Conservation (phyloP, 2,329 filamentous ascomycete genomes). For the Xylariaceae sp. region DNA sequence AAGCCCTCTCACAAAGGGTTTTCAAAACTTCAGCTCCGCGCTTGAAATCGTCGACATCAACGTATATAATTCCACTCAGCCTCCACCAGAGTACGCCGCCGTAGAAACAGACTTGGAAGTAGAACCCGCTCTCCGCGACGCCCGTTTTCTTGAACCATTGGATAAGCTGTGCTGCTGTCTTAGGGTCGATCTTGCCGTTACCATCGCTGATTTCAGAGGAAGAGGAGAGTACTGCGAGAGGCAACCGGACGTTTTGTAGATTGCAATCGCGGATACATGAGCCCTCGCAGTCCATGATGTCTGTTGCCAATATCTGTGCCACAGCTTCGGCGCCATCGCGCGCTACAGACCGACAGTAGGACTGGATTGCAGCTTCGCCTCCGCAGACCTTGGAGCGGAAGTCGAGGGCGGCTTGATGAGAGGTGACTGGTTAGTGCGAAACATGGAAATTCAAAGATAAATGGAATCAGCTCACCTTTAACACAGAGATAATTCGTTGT, state of each 20-base stretch:
- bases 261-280: conserved; percentile 42
- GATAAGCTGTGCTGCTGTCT: conserved; percentile 32
- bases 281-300: conserved; percentile 50
- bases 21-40: conserved; percentile 23
- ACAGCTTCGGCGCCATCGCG: conserved; percentile 47
- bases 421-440: background rate
- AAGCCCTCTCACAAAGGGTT: conserved; percentile 39
- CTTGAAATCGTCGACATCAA: conserved; percentile 58
- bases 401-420: conserved; percentile 46
- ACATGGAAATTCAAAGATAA: background rate
- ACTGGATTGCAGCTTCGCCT: conserved; percentile 54
- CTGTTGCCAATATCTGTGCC: conserved; percentile 51
- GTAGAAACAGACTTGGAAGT: conserved; percentile 54
- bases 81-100: conserved; percentile 55
- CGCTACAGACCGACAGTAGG: conserved; percentile 50
- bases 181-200: conserved; percentile 29
- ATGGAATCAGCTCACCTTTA: conserved; percentile 18
- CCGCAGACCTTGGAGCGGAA: conserved; percentile 54
- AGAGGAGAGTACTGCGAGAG: conserved; percentile 32
- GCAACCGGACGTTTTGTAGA: conserved; percentile 57
- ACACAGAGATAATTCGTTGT: conserved; percentile 57
- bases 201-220: background rate
- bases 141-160: conserved; percentile 44
- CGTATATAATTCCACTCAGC: conserved; percentile 60
- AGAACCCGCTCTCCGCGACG: conserved; percentile 46